Percentiles rank a stretch among this genome's conserved stretches.
Evolutionary conservation across 352 stramenopile genomes (phyloP).

Genomic region (Globisporangium paroecandrum): DNA sequence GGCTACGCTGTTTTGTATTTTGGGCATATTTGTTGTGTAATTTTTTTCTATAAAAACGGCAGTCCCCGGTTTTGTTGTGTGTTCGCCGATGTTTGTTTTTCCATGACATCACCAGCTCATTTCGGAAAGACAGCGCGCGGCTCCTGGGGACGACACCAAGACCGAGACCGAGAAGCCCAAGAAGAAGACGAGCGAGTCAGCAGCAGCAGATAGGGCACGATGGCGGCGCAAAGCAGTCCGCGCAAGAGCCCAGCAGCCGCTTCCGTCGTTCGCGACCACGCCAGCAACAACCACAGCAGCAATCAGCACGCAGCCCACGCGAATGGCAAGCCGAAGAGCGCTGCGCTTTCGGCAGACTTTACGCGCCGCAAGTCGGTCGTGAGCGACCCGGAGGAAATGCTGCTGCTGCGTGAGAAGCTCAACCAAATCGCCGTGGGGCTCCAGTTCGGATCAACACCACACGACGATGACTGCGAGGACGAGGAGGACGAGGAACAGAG

Average conservation of each 20-base stretch:
- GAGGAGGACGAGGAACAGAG: slow-evolving; percentile 21
- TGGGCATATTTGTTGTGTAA: too few relatives aligned
- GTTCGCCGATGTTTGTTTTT: not conserved
- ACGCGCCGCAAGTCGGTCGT: slow-evolving; percentile 54
- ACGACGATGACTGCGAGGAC: slow-evolving; percentile 23
- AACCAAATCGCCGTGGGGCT: slow-evolving; percentile 57
- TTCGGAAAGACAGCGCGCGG: not conserved
- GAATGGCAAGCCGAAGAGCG: not conserved
- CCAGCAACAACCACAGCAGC: not conserved
- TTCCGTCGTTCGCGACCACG: not conserved
- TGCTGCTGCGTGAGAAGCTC: slow-evolving; percentile 72
- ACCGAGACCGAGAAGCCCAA: not conserved
- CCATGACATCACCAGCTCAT: not conserved
- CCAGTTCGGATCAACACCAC: slow-evolving; percentile 13
- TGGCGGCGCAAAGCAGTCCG: slow-evolving; percentile 34
- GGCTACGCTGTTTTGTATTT: too few relatives aligned
- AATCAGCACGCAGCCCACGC: not conserved
- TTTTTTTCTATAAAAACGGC: too few relatives aligned
- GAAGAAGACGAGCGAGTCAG: not conserved
- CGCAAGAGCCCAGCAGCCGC: slow-evolving; percentile 7
- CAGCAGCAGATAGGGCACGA: not conserved
- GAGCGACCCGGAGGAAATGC: slow-evolving; percentile 60
- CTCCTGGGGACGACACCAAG: not conserved
- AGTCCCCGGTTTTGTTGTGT: too few relatives aligned
- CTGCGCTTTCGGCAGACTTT: not conserved